phyloP scores from a whole-genome alignment of 345 rosid species.

The Linum usitatissimum region DNA sequence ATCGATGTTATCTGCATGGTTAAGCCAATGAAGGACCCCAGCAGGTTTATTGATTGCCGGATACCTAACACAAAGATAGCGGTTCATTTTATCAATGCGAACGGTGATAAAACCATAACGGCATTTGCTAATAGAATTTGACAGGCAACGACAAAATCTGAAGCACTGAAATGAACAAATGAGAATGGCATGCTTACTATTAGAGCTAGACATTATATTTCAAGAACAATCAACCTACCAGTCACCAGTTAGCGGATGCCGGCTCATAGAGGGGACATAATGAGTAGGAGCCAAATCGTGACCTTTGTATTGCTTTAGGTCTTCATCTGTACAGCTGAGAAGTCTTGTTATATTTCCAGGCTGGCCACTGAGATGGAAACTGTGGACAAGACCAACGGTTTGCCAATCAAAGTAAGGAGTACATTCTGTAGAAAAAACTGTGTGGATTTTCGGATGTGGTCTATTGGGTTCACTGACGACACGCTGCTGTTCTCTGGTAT shows the following conservation, averaged over 20 bases:
- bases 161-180: too few relatives aligned
- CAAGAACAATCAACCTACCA: constrained; percentile 41
- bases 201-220: too few relatives aligned
- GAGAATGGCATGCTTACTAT: too few relatives aligned
- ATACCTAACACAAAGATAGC: constrained; percentile 42
- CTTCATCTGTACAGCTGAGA: constrained; percentile 92
- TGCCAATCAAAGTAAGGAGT: constrained; percentile 95
- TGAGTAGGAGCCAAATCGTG: constrained; percentile 95
- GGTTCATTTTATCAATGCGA: background rate
- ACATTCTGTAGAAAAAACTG: constrained; percentile 90
- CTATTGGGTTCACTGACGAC: constrained; percentile 32
- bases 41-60: constrained; percentile 99
- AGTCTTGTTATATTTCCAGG: constrained; percentile 92
- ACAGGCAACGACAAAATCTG: too few relatives aligned
- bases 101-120: too few relatives aligned
- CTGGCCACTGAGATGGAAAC: constrained; percentile 82
- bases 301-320: constrained; percentile 60
- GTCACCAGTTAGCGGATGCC: constrained; percentile 89
- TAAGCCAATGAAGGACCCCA: constrained; percentile 96
- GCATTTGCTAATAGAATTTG: too few relatives aligned
- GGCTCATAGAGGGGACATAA: constrained; percentile 96
- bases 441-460: constrained; percentile 72
- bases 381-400: constrained; percentile 90
- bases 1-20: constrained; percentile 61
- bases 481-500: constrained; percentile 22